Conservation (phyloP, 805 yeast species). For the Candida hungchunana region DNA sequence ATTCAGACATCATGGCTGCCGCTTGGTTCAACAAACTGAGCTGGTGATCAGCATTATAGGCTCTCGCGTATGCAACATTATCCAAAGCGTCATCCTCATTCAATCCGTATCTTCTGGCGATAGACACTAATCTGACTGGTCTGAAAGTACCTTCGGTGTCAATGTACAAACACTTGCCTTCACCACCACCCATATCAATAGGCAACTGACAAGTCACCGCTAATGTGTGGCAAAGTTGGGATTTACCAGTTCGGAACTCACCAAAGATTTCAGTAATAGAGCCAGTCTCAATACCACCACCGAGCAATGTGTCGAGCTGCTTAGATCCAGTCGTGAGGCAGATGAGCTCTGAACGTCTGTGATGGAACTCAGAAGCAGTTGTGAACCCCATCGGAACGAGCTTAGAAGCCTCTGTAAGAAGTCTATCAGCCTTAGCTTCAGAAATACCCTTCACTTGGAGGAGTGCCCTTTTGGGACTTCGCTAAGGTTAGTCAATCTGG, state of each 20-base stretch:
- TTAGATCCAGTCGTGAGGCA: constrained; percentile 95
- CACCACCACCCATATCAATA: constrained; percentile 96
- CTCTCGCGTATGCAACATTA: constrained; percentile 96
- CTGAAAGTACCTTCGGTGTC: constrained; percentile 98
- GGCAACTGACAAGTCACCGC: constrained; percentile 97
- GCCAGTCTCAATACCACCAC: constrained; percentile 98
- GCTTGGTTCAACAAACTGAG: constrained; percentile 81
- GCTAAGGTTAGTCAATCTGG: constrained; percentile 4
- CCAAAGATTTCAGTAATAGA: constrained; percentile 95
- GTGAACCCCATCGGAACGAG: constrained; percentile 95
- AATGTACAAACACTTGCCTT: constrained; percentile 92
- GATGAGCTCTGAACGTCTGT: constrained; percentile 83
- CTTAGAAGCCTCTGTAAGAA: constrained; percentile 78
- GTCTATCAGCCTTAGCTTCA: constrained; percentile 89
- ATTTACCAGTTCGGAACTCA: constrained; percentile 96
- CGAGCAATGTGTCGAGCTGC: constrained; percentile 84
- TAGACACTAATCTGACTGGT: constrained; percentile 83
- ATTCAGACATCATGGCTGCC: constrained; percentile 93
- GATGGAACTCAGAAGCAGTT: constrained; percentile 92
- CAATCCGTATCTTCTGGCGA: constrained; percentile 87
- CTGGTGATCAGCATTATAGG: constrained; percentile 96
- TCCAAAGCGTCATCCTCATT: constrained; percentile 93
- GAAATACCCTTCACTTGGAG: constrained; percentile 85
- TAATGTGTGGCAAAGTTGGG: constrained; percentile 93
- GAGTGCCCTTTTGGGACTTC: constrained; percentile 67